A percentile compares a stretch with the other conserved stretches of the same genome.
Conservation (phyloP, 495 filamentous ascomycete genomes). For the Xylaria sp. region DNA sequence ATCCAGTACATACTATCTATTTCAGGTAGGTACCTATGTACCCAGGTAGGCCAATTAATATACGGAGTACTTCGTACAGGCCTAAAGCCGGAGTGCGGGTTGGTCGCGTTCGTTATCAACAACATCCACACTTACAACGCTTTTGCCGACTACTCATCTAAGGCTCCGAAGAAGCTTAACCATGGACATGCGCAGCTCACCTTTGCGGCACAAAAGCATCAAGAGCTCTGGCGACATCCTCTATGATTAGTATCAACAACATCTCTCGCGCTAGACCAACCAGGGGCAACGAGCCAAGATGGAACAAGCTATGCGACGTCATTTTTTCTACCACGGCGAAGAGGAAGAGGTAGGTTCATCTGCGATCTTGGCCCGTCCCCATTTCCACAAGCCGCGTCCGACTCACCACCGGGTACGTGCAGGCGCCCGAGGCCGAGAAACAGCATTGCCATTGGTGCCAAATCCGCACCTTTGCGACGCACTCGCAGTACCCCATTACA, state of each 20-base stretch:
- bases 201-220: not conserved
- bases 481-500: constrained; percentile 49
- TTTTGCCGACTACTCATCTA: not conserved
- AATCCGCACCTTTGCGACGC: constrained; percentile 53
- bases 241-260: constrained; percentile 7
- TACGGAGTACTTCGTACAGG: too few relatives aligned
- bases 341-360: constrained; percentile 37
- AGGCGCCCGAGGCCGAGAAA: constrained; percentile 39
- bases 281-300: constrained; percentile 35
- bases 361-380: not conserved
- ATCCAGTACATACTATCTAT: too few relatives aligned
- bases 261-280: not conserved
- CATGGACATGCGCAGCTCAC: constrained; percentile 11
- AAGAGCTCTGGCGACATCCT: constrained; percentile 10
- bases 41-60: too few relatives aligned
- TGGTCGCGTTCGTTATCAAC: not conserved
- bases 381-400: not conserved
- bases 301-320: constrained; percentile 45
- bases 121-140: not conserved
- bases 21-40: too few relatives aligned
- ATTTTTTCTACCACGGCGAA: constrained; percentile 52
- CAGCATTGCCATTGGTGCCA: constrained; percentile 58
- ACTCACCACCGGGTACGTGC: not conserved
- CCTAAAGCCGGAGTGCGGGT: constrained; percentile 3
- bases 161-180: not conserved